Base-by-base conservation (phyloP, 202 grass and related monocot genomes). In the Hordeum pubiflorum region DNA sequence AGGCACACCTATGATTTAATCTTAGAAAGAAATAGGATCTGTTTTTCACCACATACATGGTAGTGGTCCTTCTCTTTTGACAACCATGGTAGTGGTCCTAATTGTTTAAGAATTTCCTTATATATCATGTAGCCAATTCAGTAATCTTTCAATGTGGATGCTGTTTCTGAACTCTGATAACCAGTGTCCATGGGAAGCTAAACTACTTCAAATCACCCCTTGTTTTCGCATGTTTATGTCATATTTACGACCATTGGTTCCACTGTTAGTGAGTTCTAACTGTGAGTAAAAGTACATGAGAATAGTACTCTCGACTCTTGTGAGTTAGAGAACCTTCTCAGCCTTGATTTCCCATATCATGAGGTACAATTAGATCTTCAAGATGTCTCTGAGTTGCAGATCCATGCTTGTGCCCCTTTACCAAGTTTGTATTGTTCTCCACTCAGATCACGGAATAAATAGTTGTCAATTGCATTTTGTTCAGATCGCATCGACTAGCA, bases 351-450 rank as follows among this genome's bases (percentile, higher is more conserved):
- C 32, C 65, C 38, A 33, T 18, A 76, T 77, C 22, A 72, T 31
- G 43, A 72, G 82, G 82, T 73, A 69, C 74, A 56, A 9, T 18
- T 31, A 62, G 18, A 74, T 59, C 46, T 76, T 70, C 50, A 48
- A 68, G 15, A 75, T 56, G 69, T 75, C 63, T 66, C 82, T 14
- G 46, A 40, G 24, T 21, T 32, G 32, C 66, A 33, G 8, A 82
- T 58, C 9, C 68, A 60, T 58, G 50, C 40, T 74, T 62, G 10
- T 88, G 27, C 21, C 58, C 44, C 27, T 48, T 73, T 36, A 58
- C 6, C 78, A 85, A 82, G 29, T 11, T 72, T 26, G 4, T 58
- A 8, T 64, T 34, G 50, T 78, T 85, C 61, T 63, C 79, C 69
- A 83, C 68, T 80, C 55, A n/a, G 33, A 73, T 62, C 58, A 60